These are phyloP conservation scores for Pythium aphanidermatum DNA, from an alignment of 352 stramenopile genomes.

Conservation along the genomic window DNA sequence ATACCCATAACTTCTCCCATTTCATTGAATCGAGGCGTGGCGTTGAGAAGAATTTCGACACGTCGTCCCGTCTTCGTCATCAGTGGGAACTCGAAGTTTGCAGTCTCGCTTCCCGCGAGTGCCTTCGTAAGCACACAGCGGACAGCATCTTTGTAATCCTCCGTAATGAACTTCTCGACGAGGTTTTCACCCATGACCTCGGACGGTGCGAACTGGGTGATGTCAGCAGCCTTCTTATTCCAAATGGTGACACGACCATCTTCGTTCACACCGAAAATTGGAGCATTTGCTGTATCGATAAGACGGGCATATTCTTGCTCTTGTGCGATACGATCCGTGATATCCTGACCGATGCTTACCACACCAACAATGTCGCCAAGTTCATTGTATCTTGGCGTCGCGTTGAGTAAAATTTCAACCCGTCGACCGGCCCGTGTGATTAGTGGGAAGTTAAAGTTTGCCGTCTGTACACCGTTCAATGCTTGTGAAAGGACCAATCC, in stretches of 20 bases:
- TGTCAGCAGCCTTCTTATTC: conserved; percentile 89
- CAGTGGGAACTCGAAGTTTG: conserved; percentile 84
- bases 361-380: conserved; percentile 69
- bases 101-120: conserved; percentile 49
- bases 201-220: conserved; percentile 85
- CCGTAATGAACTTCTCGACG: conserved; percentile 88
- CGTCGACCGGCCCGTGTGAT: conserved; percentile 69
- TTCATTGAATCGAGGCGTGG: conserved; percentile 81
- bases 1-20: conserved; percentile 78
- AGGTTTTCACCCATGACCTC: conserved; percentile 88
- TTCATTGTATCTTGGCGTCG: conserved; percentile 70
- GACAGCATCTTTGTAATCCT: conserved; percentile 65
- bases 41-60: conserved; percentile 84
- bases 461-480: conserved; percentile 60
- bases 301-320: conserved; percentile 85
- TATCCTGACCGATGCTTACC: conserved; percentile 83
- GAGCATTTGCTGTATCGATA: conserved; percentile 88
- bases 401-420: conserved; percentile 77
- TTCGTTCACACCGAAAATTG: conserved; percentile 86
- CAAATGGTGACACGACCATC: conserved; percentile 84
- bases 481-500: conserved; percentile 60
- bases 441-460: conserved; percentile 82
- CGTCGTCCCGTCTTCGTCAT: conserved; percentile 75
- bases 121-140: conserved; percentile 53
- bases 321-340: conserved; percentile 85